Evolutionary conservation across 495 filamentous ascomycete species (phyloP), one percentile per base, ranked within the genome.

Genomic region (Hypoxylon crocopeplum): DNA sequence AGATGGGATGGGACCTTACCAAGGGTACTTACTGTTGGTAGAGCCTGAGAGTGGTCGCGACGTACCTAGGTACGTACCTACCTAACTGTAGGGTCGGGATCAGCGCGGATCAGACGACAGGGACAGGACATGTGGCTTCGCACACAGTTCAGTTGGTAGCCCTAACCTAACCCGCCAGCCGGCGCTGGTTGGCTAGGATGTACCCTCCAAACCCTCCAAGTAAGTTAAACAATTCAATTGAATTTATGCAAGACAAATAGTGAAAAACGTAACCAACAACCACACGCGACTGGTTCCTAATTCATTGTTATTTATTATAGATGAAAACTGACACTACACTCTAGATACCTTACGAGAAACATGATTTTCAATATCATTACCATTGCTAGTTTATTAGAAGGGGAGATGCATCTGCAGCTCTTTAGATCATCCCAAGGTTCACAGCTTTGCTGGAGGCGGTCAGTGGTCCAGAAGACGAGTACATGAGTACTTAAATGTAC

Each of bases 101-200:
- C 45, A 54, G 47, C 59, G 59, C 36, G 51, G 52, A 52, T 62
- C 59, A 56, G 52, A 30, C 47, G 24, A 27, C 24, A 27, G 24
- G 24, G 21, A 56, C 45, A 37, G 36, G 48, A 54, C 45, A 54
- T 48, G 51, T 56, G 58, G 58, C 33, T 51, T 44, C 11, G 38
- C 36, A 27, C 36, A 56, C 52, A 47, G 41, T 40, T 48, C 33
- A 45, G 33, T 39, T 53, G 24, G 24, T 29, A 46, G 42, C 40
- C 40, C 50, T 46, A 46, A 20, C 20, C 32, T n/a, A n/a, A 19
- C 7, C 16, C 19, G 24, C 25, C 13, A 13, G 17, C 45, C 45
- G 1, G 24, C 24, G 24, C 24, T 4, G 4, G 3, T 27, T 27
- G 4, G 24, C 24, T 27, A 8, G 24, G 24, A 27, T 27, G 4